A percentile compares a stretch with the other conserved stretches of the same genome.
phyloP scores from a whole-genome alignment of 2,329 filamentous ascomycete genomes.

The Diaporthe ilicicola region DNA sequence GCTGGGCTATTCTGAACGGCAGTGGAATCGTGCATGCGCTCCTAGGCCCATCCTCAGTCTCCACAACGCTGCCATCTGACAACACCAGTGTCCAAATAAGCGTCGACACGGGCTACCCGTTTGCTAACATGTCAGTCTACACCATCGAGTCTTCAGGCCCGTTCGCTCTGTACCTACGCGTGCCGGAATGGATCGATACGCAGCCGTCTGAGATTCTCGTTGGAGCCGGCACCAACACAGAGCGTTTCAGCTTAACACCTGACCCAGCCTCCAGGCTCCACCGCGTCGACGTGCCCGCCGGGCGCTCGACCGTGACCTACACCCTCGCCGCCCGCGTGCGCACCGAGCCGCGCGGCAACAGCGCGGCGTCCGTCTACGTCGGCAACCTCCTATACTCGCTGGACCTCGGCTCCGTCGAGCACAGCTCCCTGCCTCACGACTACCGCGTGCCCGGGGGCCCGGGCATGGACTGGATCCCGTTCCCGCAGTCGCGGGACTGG shows the following conservation, averaged over 20 bases:
- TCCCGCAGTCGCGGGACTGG: conserved; percentile 33
- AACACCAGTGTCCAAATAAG: conserved; percentile 47
- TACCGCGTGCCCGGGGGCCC: conserved; percentile 22
- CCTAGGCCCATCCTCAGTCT: conserved; percentile 54
- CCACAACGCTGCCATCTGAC: conserved; percentile 44
- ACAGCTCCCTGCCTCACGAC: conserved; percentile 30
- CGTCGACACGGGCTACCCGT: conserved; percentile 59
- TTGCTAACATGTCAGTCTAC: conserved; percentile 41
- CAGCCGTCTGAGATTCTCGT: conserved; percentile 38
- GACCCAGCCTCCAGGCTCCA: neutral
- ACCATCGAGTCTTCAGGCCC: conserved; percentile 38
- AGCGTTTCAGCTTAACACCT: neutral
- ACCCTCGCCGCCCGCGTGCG: conserved; percentile 26
- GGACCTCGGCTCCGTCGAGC: conserved; percentile 30
- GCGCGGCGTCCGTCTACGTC: conserved; percentile 32
- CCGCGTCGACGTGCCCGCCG: neutral
- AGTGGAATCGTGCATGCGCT: conserved; percentile 59
- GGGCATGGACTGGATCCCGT: conserved; percentile 29
- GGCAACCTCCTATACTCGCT: conserved; percentile 34
- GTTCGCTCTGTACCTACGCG: conserved; percentile 42
- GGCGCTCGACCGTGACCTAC: conserved; percentile 18
- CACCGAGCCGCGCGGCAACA: conserved; percentile 27
- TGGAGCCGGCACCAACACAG: neutral
- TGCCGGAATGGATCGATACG: conserved; percentile 40
- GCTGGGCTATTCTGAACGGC: conserved; percentile 52